Evolutionary conservation across 2,329 filamentous ascomycete genomes (phyloP).

Genomic region (Xylaria sp.): DNA sequence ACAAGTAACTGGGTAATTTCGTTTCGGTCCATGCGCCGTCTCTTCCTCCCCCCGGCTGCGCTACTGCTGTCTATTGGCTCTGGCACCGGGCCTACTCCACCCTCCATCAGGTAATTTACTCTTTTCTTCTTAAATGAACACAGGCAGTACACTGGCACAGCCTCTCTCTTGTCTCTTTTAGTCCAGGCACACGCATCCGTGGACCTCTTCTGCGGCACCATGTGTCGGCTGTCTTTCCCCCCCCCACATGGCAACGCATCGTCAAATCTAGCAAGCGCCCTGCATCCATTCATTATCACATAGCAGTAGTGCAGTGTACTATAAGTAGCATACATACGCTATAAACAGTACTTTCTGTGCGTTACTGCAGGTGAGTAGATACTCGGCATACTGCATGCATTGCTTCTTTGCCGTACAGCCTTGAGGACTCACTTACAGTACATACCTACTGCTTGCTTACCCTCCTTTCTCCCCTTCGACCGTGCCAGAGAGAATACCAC

Average conservation of each 20-base stretch:
- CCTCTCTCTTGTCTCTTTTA: slow-evolving; percentile 25
- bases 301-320: not conserved
- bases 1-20: slow-evolving; percentile 19
- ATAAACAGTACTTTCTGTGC: not conserved
- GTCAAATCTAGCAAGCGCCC: slow-evolving; percentile 16
- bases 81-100: not conserved
- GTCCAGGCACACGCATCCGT: slow-evolving; percentile 15
- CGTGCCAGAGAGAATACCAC: not conserved
- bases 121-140: not conserved
- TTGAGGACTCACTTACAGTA: not conserved
- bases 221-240: slow-evolving; percentile 14
- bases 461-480: not conserved
- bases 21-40: slow-evolving; percentile 13
- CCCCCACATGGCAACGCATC: slow-evolving; percentile 29
- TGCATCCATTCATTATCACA: slow-evolving; percentile 8
- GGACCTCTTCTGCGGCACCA: not conserved
- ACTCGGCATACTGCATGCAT: slow-evolving; percentile 6
- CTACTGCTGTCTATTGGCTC: slow-evolving; percentile 14
- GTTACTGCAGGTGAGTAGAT: not conserved
- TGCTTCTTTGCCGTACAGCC: not conserved
- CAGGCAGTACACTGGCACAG: slow-evolving; percentile 29
- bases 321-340: not conserved
- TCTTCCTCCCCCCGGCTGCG: slow-evolving; percentile 17
- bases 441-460: not conserved
- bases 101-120: slow-evolving; percentile 28